Base-by-base conservation (phyloP, 306 rosid genomes). In the Alnus glutinosa region DNA sequence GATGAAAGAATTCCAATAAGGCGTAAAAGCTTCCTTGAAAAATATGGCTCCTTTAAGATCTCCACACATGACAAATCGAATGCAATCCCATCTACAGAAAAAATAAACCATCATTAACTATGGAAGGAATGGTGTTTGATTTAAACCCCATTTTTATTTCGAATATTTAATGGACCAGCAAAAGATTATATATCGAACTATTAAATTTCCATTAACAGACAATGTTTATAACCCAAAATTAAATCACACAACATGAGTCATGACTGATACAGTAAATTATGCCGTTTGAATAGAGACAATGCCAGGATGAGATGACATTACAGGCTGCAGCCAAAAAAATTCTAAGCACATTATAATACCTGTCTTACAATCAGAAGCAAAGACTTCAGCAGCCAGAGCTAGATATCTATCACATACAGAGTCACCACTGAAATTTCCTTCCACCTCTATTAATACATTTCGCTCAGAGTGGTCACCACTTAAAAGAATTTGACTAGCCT, bases 1-100 rank as follows among this genome's bases (percentile, higher is more conserved):
- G 85, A 82, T 70, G 98, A 88, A 68, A 95, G 92, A 85, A 95
- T 85, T 84, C 87, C 88, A 86, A 91, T 81, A 76, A 95, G 97
- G 77, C 88, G 70, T 37, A 95, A 59, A 75, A 95, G 89, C 90
- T 91, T 95, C 82, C 83, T 75, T 71, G 98, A 91, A 87, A 92
- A 91, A 75, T 76, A 87, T 69, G 98, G 98, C 85, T 91, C 92
- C 81, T 84, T 86, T 55, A 94, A 85, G 82, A 75, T 72, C 77
- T 91, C 93, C 19, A 79, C 48, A 74, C 87, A 72, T 55, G 89
- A 89, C 52, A 78, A 78, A 82, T 91, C 97, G 73, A 83, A 79
- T 75, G 69, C 57, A 11, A 58, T 32, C 76, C 76, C 87, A 77
- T 89, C 97, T 94, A 79, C 63, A 73, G 30, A 75, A 78, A 79